These are phyloP conservation scores for Esteya vermicola DNA, from an alignment of 2,329 filamentous ascomycete species.

Conservation along the genomic window DNA sequence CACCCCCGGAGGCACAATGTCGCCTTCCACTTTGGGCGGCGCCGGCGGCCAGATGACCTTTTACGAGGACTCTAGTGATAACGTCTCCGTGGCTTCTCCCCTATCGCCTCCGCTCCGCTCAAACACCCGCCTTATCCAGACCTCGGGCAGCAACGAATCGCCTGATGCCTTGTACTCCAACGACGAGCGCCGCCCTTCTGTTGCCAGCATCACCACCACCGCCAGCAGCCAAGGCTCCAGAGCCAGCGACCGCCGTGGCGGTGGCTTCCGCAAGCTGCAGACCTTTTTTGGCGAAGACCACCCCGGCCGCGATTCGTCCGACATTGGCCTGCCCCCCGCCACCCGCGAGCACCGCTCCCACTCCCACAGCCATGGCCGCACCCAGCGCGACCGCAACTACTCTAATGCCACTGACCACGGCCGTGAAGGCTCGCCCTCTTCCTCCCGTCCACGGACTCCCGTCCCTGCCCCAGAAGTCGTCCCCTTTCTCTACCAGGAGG, in stretches of 20 bases:
- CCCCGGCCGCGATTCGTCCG: slow-evolving; percentile 58
- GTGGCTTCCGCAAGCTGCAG: slow-evolving; percentile 70
- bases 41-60: slow-evolving; percentile 38
- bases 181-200: slow-evolving; percentile 72
- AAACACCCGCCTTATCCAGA: slow-evolving; percentile 28
- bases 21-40: slow-evolving; percentile 20
- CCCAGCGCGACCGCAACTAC: slow-evolving; percentile 63
- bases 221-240: slow-evolving; percentile 76
- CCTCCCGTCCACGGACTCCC: slow-evolving; percentile 70
- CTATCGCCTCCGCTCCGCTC: slow-evolving; percentile 57
- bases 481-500: slow-evolving; percentile 91
- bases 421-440: slow-evolving; percentile 59
- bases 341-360: slow-evolving; percentile 49
- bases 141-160: slow-evolving; percentile 40
- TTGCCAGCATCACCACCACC: slow-evolving; percentile 69
- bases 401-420: slow-evolving; percentile 63
- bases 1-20: slow-evolving; percentile 12
- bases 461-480: slow-evolving; percentile 85
- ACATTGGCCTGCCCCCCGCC: slow-evolving; percentile 24
- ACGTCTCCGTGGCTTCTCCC: slow-evolving; percentile 46
- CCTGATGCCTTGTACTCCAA: slow-evolving; percentile 45
- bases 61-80: slow-evolving; percentile 64
- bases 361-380: slow-evolving; percentile 45
- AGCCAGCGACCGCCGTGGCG: slow-evolving; percentile 53
- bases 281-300: slow-evolving; percentile 91